Evolutionary conservation across 2,329 filamentous ascomycete genomes (phyloP).

Genomic region (Colletotrichum eleusines): DNA sequence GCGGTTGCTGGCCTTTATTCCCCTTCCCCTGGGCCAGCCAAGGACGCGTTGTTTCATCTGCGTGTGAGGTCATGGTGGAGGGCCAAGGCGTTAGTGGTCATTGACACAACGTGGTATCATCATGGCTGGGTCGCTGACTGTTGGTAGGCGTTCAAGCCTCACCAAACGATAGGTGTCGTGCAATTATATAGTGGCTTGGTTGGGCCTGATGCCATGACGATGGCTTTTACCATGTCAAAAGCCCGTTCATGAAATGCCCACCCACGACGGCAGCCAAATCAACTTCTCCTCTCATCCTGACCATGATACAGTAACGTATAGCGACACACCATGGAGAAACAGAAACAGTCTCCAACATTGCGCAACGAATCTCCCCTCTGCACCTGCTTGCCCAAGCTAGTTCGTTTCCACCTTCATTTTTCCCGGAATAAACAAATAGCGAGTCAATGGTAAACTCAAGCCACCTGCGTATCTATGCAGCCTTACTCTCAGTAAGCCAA

Average conservation of each 20-base stretch:
- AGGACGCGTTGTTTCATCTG: conserved; percentile 36
- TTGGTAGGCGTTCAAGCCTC: conserved; percentile 33
- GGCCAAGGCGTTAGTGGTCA: conserved; percentile 21
- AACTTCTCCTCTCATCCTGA: background rate
- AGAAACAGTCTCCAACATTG: too few relatives aligned
- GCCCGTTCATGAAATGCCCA: background rate
- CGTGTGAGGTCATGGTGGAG: conserved; percentile 42
- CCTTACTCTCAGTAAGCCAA: background rate
- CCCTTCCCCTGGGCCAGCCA: background rate
- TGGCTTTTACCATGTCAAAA: background rate
- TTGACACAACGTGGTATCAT: conserved; percentile 2
- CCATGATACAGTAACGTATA: background rate
- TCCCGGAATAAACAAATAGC: conserved; percentile 1
- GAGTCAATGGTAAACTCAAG: conserved; percentile 1
- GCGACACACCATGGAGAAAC: too few relatives aligned
- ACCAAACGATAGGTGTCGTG: background rate
- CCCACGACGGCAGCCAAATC: background rate
- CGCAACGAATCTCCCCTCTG: background rate
- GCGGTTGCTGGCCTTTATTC: conserved; percentile 22
- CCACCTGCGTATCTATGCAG: conserved; percentile 18
- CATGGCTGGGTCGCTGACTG: background rate
- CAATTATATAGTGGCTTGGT: background rate
- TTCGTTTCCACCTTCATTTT: background rate
- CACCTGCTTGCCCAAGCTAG: background rate
- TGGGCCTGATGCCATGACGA: too few relatives aligned